phyloP scores from a whole-genome alignment of 2,329 filamentous ascomycete genomes.

The Claviceps sp. region DNA sequence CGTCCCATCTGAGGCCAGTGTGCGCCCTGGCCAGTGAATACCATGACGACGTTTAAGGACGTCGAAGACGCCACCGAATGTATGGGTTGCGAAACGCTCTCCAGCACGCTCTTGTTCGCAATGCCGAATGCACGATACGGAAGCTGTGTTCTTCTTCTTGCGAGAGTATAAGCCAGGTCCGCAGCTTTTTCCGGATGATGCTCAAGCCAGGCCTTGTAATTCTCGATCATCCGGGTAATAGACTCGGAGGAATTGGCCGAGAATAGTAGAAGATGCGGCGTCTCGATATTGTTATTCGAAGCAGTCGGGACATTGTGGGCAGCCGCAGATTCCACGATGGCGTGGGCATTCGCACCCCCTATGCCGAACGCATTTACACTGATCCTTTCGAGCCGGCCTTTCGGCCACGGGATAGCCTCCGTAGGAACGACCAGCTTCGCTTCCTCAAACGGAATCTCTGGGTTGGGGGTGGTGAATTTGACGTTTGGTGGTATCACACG shows the following conservation, averaged over 20 bases:
- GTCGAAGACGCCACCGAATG: not conserved
- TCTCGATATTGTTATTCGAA: not conserved
- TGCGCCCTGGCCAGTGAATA: slow-evolving; percentile 30
- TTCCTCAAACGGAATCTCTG: slow-evolving; percentile 18
- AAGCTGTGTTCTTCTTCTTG: not conserved
- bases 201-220: not conserved
- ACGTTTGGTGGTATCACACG: slow-evolving; percentile 25
- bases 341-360: slow-evolving; percentile 23
- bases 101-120: not conserved
- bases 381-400: slow-evolving; percentile 14
- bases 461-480: slow-evolving; percentile 20
- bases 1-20: slow-evolving; percentile 30
- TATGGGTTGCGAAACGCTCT: slow-evolving; percentile 1
- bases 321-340: slow-evolving; percentile 4
- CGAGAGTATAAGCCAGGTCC: not conserved
- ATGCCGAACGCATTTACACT: slow-evolving; percentile 23
- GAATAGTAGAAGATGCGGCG: not conserved
- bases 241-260: not conserved
- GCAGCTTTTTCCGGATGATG: not conserved
- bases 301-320: not conserved
- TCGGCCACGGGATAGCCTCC: slow-evolving; percentile 19
- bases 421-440: slow-evolving; percentile 17
- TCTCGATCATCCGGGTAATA: not conserved
- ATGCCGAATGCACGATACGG: not conserved
- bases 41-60: not conserved